Conservation (phyloP, 768 basidiomycete species). For the Podaxis sp. region DNA sequence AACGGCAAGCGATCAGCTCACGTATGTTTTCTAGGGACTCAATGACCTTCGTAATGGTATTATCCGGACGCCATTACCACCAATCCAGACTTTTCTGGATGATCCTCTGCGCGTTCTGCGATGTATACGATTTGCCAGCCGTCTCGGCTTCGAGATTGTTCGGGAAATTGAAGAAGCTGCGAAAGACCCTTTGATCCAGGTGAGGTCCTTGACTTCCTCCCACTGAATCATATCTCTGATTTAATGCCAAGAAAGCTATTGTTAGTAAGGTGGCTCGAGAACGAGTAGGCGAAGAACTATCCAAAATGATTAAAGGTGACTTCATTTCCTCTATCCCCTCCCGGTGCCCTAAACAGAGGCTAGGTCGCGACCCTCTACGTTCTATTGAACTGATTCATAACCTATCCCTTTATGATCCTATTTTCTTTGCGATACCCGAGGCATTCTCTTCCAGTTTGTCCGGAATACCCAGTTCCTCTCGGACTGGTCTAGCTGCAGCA, state of each 20-base stretch:
- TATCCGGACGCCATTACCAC: constrained; percentile 87
- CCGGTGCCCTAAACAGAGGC: neutral
- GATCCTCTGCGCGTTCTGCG: constrained; percentile 93
- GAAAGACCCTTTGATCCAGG: constrained; percentile 63
- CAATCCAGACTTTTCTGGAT: constrained; percentile 86
- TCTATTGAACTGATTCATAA: constrained; percentile 75
- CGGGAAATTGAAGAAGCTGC: constrained; percentile 64
- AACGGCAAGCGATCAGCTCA: constrained; percentile 13
- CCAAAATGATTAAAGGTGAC: constrained; percentile 90
- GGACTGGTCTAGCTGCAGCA: constrained; percentile 52
- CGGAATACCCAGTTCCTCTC: constrained; percentile 34
- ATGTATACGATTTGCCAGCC: constrained; percentile 87
- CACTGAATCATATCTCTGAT: constrained; percentile 7
- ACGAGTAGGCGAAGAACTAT: constrained; percentile 86
- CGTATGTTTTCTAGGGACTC: constrained; percentile 58
- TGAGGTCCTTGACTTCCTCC: constrained; percentile 32
- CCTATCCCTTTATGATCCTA: constrained; percentile 65
- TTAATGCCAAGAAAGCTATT: constrained; percentile 54
- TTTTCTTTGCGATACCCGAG: constrained; percentile 59
- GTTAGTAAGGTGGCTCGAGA: constrained; percentile 85
- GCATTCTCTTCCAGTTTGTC: constrained; percentile 46
- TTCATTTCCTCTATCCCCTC: neutral
- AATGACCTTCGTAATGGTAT: constrained; percentile 77
- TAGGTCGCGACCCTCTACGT: constrained; percentile 73
- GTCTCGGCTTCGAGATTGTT: constrained; percentile 82